phyloP scores from a whole-genome alignment of 2,329 filamentous ascomycete genomes.

The Cercospora janseana region DNA sequence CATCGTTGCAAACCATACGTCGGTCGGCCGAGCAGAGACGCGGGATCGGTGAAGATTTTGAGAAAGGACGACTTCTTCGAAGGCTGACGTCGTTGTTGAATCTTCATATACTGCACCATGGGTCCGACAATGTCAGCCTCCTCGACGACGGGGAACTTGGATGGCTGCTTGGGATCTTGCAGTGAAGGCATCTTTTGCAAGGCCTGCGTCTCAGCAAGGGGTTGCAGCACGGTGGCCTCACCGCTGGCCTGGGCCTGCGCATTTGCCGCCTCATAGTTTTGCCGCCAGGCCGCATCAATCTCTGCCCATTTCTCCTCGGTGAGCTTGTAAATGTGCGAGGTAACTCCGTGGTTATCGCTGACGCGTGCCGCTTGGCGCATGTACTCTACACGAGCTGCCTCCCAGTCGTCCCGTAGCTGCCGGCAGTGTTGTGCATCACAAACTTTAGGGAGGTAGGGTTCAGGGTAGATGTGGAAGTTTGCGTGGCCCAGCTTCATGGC shows the following conservation, averaged over 20 bases:
- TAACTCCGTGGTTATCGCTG: constrained; percentile 84
- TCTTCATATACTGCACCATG: constrained; percentile 61
- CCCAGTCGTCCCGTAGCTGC: constrained; percentile 75
- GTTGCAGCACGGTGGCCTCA: constrained; percentile 43
- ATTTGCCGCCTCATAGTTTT: constrained; percentile 62
- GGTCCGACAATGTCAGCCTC: constrained; percentile 92
- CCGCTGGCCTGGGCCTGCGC: constrained; percentile 38
- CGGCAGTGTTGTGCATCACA: constrained; percentile 60
- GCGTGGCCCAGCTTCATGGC: constrained; percentile 82
- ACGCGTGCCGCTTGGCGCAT: constrained; percentile 84
- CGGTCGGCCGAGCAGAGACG: constrained; percentile 28
- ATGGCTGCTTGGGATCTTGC: constrained; percentile 63
- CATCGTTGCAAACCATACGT: constrained; percentile 24
- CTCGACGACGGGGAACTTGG: constrained; percentile 84
- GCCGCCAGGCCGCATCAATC: constrained; percentile 72
- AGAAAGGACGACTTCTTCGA: constrained; percentile 35
- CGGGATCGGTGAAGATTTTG: constrained; percentile 38
- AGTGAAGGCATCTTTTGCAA: constrained; percentile 67
- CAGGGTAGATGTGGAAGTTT: constrained; percentile 83
- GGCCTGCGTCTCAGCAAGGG: constrained; percentile 50
- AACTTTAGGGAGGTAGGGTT: constrained; percentile 69
- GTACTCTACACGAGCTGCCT: constrained; percentile 78
- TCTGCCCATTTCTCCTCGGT: constrained; percentile 88
- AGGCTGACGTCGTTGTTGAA: constrained; percentile 31
- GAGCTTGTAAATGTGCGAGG: constrained; percentile 80